Percentiles rank a stretch among this genome's conserved stretches.
Conservation (phyloP, 345 rosid species). For the Eucalyptus polybractea region DNA sequence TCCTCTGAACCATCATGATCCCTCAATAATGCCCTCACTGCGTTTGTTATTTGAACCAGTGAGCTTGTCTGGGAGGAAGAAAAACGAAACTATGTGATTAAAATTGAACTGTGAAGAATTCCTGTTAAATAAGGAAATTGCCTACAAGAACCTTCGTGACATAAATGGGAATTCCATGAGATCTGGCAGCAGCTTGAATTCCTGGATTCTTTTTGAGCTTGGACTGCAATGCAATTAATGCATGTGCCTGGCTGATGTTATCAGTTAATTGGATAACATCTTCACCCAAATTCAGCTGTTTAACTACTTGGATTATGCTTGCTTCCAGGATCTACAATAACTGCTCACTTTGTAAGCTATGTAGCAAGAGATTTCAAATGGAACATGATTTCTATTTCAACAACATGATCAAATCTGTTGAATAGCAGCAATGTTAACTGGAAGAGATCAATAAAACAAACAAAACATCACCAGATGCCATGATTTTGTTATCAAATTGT, state of each 20-base stretch:
- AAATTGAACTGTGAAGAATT: neutral
- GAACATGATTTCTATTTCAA: neutral
- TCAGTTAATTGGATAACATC: conserved; percentile 38
- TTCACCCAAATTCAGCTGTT: conserved; percentile 47
- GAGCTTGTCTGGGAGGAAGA: conserved; percentile 63
- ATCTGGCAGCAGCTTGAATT: conserved; percentile 62
- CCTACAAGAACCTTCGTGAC: conserved; percentile 52
- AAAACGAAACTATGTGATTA: neutral
- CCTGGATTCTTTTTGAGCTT: conserved; percentile 75
- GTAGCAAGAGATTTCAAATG: neutral
- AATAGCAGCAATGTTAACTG: neutral
- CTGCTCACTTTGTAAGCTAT: conserved; percentile 22
- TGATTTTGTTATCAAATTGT: neutral
- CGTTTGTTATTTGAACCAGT: conserved; percentile 60
- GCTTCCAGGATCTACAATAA: conserved; percentile 57
- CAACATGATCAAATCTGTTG: neutral
- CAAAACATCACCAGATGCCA: neutral
- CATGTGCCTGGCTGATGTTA: conserved; percentile 75
- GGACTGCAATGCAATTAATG: conserved; percentile 67
- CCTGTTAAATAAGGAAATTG: neutral
- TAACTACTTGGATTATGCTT: conserved; percentile 54
- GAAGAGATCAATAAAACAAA: neutral
- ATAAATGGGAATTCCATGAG: conserved; percentile 58
- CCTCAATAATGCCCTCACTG: conserved; percentile 32
- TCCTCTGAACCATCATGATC: conserved; percentile 38